Evolutionary conservation across 2,329 filamentous ascomycete genomes (phyloP), one percentile per base, ranked within the genome.

Genomic region (Gnomoniopsis sp.): DNA sequence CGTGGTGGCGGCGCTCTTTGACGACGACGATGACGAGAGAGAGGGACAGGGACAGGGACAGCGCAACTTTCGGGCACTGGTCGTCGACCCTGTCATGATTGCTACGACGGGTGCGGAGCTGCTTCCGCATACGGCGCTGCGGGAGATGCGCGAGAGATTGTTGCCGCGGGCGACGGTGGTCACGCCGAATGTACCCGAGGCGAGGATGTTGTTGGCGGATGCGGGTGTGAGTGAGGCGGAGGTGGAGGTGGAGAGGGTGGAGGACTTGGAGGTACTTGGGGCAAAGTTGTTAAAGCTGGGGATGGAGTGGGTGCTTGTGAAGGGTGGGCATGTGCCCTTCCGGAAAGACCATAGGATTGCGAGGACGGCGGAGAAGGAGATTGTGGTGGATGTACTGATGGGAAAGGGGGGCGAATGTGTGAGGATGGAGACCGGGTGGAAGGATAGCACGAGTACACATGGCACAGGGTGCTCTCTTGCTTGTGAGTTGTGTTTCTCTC

Each of bases 391-490:
- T 69, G 80, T 97, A 3, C 79, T 96, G 6, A 85, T 85, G 47
- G 89, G 90, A 7, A 73, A 72, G 0, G 80, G 75, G 0, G 72
- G 81, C n/a, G 71, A 81, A 0, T 14, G 12, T 8, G 77, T 85
- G 1, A 76, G 85, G 43, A 81, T 96, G 51, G 82, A 92, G 71
- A 89, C 85, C 43, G 79, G 80, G 4, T 97, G 89, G 69, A 79
- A 91, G 62, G 74, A 79, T 11, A 91, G 88, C 10, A 88, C 79
- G 60, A 93, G 93, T 69, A 98, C 93, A 0, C 95, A 99, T 68
- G 95, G 95, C 1, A 98, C 95, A 0, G 95, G 95, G 3, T 99
- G 95, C 70, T 96, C 92, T 11, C 81, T 98, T 60, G 95, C 95
- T 44, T 96, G 88, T 90, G 72, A 77, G 86, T 78, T 33, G 53